phyloP scores from a whole-genome alignment of 2,329 filamentous ascomycete genomes.

The Beauveria rudraprayagi region DNA sequence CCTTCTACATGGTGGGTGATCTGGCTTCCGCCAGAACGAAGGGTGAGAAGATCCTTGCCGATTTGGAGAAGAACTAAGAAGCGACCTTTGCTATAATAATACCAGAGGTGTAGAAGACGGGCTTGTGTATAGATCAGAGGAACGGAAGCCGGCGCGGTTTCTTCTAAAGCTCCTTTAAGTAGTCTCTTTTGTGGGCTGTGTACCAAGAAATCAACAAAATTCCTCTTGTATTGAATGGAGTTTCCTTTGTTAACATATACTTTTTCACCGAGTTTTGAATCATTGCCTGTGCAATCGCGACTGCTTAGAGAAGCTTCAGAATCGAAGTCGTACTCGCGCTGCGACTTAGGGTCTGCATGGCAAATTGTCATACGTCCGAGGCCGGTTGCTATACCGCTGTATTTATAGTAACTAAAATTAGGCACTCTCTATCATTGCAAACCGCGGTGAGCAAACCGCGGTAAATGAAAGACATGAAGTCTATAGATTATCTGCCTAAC shows the following conservation, averaged over 20 bases:
- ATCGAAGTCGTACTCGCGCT: background rate
- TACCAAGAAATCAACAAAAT: slow-evolving; percentile 49
- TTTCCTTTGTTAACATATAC: slow-evolving; percentile 17
- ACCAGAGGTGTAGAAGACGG: slow-evolving; percentile 26
- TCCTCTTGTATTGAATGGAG: slow-evolving; percentile 33
- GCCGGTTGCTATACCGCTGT: background rate
- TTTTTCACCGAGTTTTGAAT: background rate
- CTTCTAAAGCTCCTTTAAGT: slow-evolving; percentile 44
- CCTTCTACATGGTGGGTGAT: slow-evolving; percentile 97
- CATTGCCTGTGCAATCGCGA: background rate
- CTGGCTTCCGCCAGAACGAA: slow-evolving; percentile 86
- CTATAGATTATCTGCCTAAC: background rate
- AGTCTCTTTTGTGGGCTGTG: slow-evolving; percentile 54
- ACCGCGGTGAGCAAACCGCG: background rate
- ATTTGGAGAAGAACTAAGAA: slow-evolving; percentile 62
- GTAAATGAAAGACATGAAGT: background rate
- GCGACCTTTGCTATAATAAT: slow-evolving; percentile 27
- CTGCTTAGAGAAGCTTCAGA: background rate
- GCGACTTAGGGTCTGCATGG: background rate
- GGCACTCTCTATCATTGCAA: background rate
- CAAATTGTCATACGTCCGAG: too few species aligned
- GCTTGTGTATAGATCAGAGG: slow-evolving; percentile 53
- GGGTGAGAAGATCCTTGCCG: slow-evolving; percentile 99
- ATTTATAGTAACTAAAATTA: background rate
- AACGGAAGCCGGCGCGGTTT: slow-evolving; percentile 41